Base-by-base conservation (phyloP, 495 filamentous ascomycete genomes). In the Aspergillus nidulans region DNA sequence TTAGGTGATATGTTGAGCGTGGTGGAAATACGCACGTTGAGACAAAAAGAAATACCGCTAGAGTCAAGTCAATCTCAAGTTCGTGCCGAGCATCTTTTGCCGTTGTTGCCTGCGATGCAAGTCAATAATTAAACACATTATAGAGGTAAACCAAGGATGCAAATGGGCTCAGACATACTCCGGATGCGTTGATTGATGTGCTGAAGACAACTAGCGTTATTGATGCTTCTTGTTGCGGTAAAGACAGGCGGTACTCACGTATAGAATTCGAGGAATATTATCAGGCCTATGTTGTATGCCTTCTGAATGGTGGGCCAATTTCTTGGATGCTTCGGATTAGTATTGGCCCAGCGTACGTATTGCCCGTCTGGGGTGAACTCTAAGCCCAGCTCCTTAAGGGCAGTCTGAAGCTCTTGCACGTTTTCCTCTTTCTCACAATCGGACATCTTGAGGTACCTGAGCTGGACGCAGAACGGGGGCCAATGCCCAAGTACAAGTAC, bases 161-260 rank as follows among this genome's bases (percentile, higher is more conserved):
- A 7, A 10, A 26, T 44, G n/a, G 20, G 25, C 6, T 49, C 18
- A 8, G 28, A 39, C 51, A 32, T 46, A 68, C 68, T 6, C 68
- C 68, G 6, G 68, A 58, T 13, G 68, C 65, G 50, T 62, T 68
- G 24, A 66, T 56, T 13, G 52, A 55, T 9, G 68, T 70, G 19
- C 67, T 70, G 53, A 10, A 38, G 30, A 50, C 1, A 49, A 25
- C 16, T 18, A 38, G 2, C 9, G 26, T 47, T 16, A 47, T 25
- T 28, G 8, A 49, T 20, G 30, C 36, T 15, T 15, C n/a, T 49
- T 49, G 49, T n/a, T 30, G 18, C 21, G 8, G 7, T 25, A 19
- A 2, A 6, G 2, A 28, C 6, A 16, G 2, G 12, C n/a, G 43
- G 9, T 25, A 46, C 47, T 25, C 45, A 63, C 66, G 59, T 60